A percentile compares a stretch with the other conserved stretches of the same genome.
These are phyloP conservation scores for Trametes maxima DNA, from an alignment of 768 basidiomycete genomes.

Conservation along the genomic window DNA sequence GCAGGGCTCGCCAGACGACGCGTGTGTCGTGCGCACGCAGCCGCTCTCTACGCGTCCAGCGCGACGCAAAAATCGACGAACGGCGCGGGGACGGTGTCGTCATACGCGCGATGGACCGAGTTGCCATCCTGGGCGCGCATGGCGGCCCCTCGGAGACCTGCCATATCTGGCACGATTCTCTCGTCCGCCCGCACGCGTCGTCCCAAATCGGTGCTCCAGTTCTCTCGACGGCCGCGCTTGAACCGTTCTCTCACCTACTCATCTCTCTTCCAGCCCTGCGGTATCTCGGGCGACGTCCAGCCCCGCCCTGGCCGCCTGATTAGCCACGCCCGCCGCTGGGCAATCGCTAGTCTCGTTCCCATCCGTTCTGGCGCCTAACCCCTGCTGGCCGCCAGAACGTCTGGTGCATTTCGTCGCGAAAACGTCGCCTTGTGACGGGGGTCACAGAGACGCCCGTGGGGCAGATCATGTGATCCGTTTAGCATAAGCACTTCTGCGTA, in stretches of 20 bases:
- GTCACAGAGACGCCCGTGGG: too few relatives aligned
- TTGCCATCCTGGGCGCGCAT: neutral
- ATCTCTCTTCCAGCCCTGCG: neutral
- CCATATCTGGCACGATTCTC: slow-evolving; percentile 19
- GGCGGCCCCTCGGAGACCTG: neutral
- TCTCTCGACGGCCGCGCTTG: slow-evolving; percentile 7
- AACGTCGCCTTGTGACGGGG: too few relatives aligned
- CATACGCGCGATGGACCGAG: neutral
- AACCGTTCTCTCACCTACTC: neutral
- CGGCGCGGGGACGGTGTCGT: neutral
- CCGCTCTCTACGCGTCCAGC: too few relatives aligned
- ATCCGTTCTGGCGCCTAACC: too few relatives aligned
- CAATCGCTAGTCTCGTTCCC: too few relatives aligned
- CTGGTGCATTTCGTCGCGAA: too few relatives aligned
- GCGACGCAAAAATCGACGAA: too few relatives aligned
- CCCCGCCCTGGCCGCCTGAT: neutral
- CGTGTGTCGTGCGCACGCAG: too few relatives aligned
- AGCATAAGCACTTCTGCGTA: too few relatives aligned
- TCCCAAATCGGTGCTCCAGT: slow-evolving; percentile 5
- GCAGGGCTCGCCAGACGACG: too few relatives aligned
- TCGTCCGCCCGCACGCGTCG: slow-evolving; percentile 9
- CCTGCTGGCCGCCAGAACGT: too few relatives aligned
- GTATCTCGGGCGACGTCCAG: neutral
- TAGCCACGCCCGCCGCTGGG: neutral
- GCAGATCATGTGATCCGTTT: too few relatives aligned